Percentiles rank a stretch among this genome's conserved stretches.
Evolutionary conservation across 2,329 filamentous ascomycete genomes (phyloP).

Genomic region (Trichoderma sp.): DNA sequence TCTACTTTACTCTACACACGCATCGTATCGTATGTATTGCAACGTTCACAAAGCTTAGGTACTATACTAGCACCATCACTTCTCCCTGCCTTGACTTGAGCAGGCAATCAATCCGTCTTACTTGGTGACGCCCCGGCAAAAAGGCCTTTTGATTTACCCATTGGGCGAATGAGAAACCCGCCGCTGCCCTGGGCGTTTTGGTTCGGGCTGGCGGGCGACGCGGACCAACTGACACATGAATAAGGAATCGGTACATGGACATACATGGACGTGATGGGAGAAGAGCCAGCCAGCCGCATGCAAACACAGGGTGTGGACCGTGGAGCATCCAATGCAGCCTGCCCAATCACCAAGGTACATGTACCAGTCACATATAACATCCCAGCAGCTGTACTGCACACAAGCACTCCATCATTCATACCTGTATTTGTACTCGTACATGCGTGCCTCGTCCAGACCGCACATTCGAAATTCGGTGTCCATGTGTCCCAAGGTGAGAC

Average conservation of each 20-base stretch:
- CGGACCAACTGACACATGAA: neutral
- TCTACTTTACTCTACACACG: neutral
- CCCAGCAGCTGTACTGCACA: neutral
- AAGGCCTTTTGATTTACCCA: neutral
- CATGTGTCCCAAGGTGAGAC: conserved; percentile 13
- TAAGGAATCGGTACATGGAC: neutral
- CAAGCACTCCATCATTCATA: no score
- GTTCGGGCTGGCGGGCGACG: neutral
- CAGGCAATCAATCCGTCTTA: neutral
- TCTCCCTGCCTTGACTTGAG: neutral
- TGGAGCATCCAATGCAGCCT: neutral
- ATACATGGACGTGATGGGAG: neutral
- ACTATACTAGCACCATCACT: neutral
- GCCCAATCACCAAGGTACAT: neutral
- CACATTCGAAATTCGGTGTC: conserved; percentile 12
- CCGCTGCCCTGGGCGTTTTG: neutral
- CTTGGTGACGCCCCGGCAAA: neutral
- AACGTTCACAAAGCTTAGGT: neutral
- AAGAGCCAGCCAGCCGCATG: neutral
- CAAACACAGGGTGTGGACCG: neutral
- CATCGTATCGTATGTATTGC: neutral
- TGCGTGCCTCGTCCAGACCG: neutral
- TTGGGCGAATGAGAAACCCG: neutral
- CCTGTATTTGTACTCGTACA: neutral
- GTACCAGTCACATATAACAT: neutral